Evolutionary conservation across 2,329 filamentous ascomycete species (phyloP), one percentile per base, ranked within the genome.

Genomic region (Tolypocladium pustulatum): DNA sequence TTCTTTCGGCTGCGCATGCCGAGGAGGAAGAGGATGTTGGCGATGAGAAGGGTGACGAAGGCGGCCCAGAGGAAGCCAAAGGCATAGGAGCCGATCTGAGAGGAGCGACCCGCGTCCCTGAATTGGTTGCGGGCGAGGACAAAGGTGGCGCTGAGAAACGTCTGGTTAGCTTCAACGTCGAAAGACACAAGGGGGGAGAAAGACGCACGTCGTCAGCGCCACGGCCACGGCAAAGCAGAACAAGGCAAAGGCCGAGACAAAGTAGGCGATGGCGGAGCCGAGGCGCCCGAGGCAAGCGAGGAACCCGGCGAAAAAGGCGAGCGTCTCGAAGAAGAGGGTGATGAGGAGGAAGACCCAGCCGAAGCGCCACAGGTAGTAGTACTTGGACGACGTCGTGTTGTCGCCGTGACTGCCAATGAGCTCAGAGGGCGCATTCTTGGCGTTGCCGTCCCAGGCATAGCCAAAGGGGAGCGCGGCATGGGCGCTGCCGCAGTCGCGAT

Each of bases 331-430:
- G 78, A 96, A 85, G 41, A 97, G 82, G 22, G 86, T 84, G 64
- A 97, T 87, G 59, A 97, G 78, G 76, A 89, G 89, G 74, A 96
- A 94, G 41, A 92, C 90, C 83, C 93, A 97, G 72, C 90, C 88
- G 77, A 97, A 96, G 46, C 93, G 85, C 76, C 91, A 95, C 69
- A 94, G 81, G 75, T 91, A 90, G 76, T 82, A 97, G 78, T 86
- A 96, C 63, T 76, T 74, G 27, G 62, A 71, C 62, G 79, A 81
- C 7, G 84, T 87, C 4, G 82, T 86, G 60, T 73, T 63, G 60
- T 75, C 74, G 60, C 76, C 83, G 65, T 85, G 78, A 12, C 63
- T 59, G 46, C 87, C 81, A 41, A 74, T 67, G n/a, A 85, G 72
- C 6, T 67, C 70, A 0, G 61, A 55, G 20, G 82, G 82, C 0